These are phyloP conservation scores for Blakeslea trispora DNA, from an alignment of 371 early-diverging fungal species.

Conservation along the genomic window DNA sequence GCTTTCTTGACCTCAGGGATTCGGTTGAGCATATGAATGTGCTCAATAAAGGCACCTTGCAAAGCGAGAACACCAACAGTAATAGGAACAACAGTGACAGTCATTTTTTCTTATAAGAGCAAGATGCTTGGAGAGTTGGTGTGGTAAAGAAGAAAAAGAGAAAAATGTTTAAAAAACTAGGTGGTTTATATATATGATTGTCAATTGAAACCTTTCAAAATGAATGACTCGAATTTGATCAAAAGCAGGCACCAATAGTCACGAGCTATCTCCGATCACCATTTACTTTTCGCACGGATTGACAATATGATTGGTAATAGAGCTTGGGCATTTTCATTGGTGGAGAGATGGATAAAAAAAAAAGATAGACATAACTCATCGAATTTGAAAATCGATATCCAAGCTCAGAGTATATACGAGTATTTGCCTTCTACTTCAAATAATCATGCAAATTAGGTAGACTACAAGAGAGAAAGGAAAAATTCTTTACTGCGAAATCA, in stretches of 20 bases:
- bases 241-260: not conserved
- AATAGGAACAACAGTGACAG: slow-evolving; percentile 11
- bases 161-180: not conserved
- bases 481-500: too few species aligned
- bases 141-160: not conserved
- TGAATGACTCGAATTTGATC: not conserved
- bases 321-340: too few species aligned
- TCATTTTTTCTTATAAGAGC: slow-evolving; percentile 6
- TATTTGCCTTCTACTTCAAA: too few species aligned
- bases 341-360: too few species aligned
- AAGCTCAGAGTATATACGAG: too few species aligned
- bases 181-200: not conserved
- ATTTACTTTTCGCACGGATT: slow-evolving; percentile 5
- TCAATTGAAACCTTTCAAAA: not conserved
- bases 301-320: not conserved
- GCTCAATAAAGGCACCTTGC: slow-evolving; percentile 94
- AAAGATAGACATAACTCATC: too few species aligned
- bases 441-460: too few species aligned
- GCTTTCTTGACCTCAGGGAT: slow-evolving; percentile 62
- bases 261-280: not conserved
- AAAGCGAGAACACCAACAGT: slow-evolving; percentile 56
- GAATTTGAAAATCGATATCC: too few species aligned
- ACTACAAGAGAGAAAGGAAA: too few species aligned
- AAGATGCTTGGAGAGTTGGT: too few species aligned
- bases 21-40: slow-evolving; percentile 75